phyloP scores from a whole-genome alignment of 495 filamentous ascomycete species.

The Venustampulla echinocandica region DNA sequence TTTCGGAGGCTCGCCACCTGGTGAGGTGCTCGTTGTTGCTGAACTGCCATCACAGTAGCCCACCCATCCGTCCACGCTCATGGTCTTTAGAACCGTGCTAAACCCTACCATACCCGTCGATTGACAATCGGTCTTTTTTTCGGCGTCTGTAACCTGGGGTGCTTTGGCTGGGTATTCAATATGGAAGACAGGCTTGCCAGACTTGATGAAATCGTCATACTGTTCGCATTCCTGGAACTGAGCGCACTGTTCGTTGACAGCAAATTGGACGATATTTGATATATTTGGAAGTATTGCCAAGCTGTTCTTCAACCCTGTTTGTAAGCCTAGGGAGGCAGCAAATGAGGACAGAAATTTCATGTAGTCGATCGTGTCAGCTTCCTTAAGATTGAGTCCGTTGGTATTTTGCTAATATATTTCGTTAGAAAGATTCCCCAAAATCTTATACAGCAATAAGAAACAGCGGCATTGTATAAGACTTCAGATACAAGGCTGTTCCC shows the following conservation, averaged over 20 bases:
- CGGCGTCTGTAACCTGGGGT: not conserved
- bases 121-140: not conserved
- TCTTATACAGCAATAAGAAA: too few species aligned
- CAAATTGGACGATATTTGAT: not conserved
- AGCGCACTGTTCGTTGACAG: not conserved
- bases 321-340: not conserved
- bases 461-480: not conserved
- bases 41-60: slow-evolving; percentile 6
- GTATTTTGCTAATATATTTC: not conserved
- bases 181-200: slow-evolving; percentile 2
- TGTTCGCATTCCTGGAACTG: not conserved
- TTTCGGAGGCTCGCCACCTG: not conserved
- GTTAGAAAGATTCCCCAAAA: not conserved
- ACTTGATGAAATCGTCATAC: not conserved
- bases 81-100: slow-evolving; percentile 3
- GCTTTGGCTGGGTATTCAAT: slow-evolving; percentile 3
- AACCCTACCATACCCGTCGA: not conserved
- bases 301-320: not conserved
- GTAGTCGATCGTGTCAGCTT: not conserved
- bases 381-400: not conserved
- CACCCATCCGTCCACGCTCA: not conserved
- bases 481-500: not conserved
- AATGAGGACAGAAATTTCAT: not conserved
- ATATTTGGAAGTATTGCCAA: not conserved
- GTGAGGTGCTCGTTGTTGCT: not conserved